phyloP scores from a whole-genome alignment of 257 asterid genomes.

The Solanum appendiculatum region DNA sequence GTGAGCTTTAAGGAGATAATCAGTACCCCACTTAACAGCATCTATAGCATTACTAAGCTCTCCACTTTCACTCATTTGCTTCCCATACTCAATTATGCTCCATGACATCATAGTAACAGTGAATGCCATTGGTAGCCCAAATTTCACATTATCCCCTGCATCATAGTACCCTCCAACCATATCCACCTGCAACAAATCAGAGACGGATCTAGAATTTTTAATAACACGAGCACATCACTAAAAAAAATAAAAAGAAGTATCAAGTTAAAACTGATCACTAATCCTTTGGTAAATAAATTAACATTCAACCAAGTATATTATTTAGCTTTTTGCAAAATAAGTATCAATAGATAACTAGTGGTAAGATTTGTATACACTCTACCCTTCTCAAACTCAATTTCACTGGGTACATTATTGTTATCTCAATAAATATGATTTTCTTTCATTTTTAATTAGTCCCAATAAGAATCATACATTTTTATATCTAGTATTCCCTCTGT shows the following conservation, averaged over 20 bases:
- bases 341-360: too few species aligned
- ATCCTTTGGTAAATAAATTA: not conserved
- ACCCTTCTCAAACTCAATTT: not conserved
- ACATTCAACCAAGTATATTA: not conserved
- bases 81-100: conserved; percentile 86
- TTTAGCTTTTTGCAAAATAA: too few species aligned
- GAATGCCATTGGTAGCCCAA: conserved; percentile 96
- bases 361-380: too few species aligned
- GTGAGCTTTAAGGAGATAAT: conserved; percentile 91
- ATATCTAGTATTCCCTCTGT: too few species aligned
- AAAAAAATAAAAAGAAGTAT: not conserved
- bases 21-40: conserved; percentile 97
- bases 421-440: too few species aligned
- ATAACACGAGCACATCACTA: not conserved
- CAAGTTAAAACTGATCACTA: not conserved
- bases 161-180: conserved; percentile 96
- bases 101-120: conserved; percentile 92
- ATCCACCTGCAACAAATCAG: conserved; percentile 52
- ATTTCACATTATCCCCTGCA: conserved; percentile 97
- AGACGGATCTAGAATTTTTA: not conserved
- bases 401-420: too few species aligned
- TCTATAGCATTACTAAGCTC: conserved; percentile 76
- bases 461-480: too few species aligned
- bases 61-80: conserved; percentile 62
- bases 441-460: too few species aligned